A percentile compares a stretch with the other conserved stretches of the same genome.
Conservation (phyloP, 495 filamentous ascomycete species). For the Neurospora terricola region DNA sequence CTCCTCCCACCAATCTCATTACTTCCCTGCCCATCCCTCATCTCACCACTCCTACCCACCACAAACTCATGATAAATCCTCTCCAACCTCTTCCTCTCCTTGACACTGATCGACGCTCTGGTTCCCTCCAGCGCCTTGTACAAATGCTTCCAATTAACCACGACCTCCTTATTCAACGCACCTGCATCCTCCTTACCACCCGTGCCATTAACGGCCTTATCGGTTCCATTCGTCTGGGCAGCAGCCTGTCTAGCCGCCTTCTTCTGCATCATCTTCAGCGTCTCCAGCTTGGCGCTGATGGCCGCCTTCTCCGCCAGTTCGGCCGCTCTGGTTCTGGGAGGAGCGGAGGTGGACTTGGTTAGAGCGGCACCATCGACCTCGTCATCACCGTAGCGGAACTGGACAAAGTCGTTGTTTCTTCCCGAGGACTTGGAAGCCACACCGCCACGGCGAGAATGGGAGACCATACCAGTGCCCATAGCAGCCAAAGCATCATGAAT, state of each 20-base stretch:
- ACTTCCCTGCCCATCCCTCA: constrained; percentile 80
- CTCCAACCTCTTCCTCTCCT: constrained; percentile 63
- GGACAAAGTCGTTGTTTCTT: constrained; percentile 51
- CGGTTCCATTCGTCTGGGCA: not conserved
- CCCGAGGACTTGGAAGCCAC: constrained; percentile 20
- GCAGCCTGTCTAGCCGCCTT: constrained; percentile 25
- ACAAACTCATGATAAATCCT: constrained; percentile 89
- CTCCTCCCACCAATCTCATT: constrained; percentile 87
- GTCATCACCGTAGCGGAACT: constrained; percentile 70
- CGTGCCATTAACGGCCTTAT: constrained; percentile 40
- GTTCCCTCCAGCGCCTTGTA: constrained; percentile 67
- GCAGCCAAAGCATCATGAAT: constrained; percentile 86
- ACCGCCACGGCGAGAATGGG: constrained; percentile 14
- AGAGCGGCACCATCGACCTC: constrained; percentile 31
- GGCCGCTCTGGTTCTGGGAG: constrained; percentile 22
- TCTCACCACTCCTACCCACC: constrained; percentile 81
- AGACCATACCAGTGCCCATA: constrained; percentile 22
- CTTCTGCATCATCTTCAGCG: constrained; percentile 57
- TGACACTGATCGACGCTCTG: constrained; percentile 65
- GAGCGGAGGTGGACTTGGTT: constrained; percentile 15
- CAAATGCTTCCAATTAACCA: constrained; percentile 82
- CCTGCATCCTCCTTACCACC: constrained; percentile 17
- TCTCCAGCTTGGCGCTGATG: constrained; percentile 63
- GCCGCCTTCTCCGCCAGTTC: constrained; percentile 59
- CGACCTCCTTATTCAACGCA: constrained; percentile 53